A percentile compares a stretch with the other conserved stretches of the same genome.
These are phyloP conservation scores for sorghum (Sorghum bicolor) DNA, from an alignment of 176 grass and related monocot species.

Conservation along the genomic window DNA sequence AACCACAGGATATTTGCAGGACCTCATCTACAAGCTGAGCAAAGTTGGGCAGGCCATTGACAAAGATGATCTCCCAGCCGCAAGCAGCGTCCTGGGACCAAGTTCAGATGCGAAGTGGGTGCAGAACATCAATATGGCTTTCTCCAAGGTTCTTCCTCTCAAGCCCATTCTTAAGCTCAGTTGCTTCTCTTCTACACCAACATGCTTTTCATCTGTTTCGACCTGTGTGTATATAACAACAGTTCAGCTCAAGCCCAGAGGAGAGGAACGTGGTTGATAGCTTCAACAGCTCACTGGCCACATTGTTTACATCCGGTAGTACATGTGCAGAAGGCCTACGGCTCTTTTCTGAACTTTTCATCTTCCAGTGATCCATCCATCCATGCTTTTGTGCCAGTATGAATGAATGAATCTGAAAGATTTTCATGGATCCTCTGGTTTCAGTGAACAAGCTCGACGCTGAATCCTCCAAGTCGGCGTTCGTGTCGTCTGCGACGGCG, in stretches of 20 bases:
- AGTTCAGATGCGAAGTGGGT: conserved; percentile 54
- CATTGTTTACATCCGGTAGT: conserved; percentile 83
- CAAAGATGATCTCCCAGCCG: conserved; percentile 63
- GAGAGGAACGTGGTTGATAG: conserved; percentile 55
- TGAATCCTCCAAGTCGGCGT: conserved; percentile 70
- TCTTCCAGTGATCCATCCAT: neutral
- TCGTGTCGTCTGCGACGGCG: conserved; percentile 74
- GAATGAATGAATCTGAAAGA: conserved; percentile 16
- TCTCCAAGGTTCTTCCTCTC: conserved; percentile 64
- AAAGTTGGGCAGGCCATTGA: conserved; percentile 96
- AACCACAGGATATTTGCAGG: conserved; percentile 85
- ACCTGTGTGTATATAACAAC: neutral
- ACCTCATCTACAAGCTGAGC: conserved; percentile 86
- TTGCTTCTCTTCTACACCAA: neutral
- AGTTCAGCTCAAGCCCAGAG: conserved; percentile 78
- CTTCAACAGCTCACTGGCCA: conserved; percentile 83
- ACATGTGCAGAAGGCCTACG: neutral
- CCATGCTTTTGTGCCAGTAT: neutral
- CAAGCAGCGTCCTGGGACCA: conserved; percentile 57
- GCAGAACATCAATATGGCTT: conserved; percentile 74
- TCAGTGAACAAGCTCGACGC: conserved; percentile 74
- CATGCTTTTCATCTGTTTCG: neutral
- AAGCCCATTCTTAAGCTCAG: neutral
- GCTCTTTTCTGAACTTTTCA: neutral
- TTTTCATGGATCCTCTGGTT: neutral